Conservation (phyloP, 2,329 filamentous ascomycete genomes). For the Neophaeococcomyces aloes region DNA sequence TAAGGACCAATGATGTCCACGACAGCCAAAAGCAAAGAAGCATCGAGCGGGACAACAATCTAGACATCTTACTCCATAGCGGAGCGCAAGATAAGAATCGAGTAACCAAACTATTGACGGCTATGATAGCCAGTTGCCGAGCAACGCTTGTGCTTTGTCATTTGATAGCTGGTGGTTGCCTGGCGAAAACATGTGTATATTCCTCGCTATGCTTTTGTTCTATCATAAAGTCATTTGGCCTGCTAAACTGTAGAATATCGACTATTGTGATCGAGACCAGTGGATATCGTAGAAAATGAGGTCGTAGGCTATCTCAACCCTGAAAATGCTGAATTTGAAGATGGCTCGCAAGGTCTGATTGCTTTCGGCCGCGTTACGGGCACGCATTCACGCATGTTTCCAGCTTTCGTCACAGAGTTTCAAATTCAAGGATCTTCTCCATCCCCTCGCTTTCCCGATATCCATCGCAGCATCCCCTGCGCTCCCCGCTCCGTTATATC, state of each 20-base stretch:
- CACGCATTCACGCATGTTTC: not conserved
- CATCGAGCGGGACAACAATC: no score
- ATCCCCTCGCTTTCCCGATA: slow-evolving; percentile 7
- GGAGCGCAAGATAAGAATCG: no score
- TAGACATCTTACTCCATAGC: no score
- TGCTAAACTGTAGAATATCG: slow-evolving; percentile 3
- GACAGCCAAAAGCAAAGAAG: no score
- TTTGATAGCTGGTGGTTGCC: no score
- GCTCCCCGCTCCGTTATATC: slow-evolving; percentile 1
- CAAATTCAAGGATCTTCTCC: slow-evolving; percentile 9
- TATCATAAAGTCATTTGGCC: slow-evolving; percentile 8
- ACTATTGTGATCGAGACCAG: not conserved
- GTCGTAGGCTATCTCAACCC: not conserved
- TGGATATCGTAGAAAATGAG: slow-evolving; percentile 1
- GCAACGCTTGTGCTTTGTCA: no score
- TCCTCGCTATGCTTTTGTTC: slow-evolving; percentile 8
- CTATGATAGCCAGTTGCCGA: no score
- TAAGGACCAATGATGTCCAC: no score
- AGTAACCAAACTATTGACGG: no score
- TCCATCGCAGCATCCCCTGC: not conserved
- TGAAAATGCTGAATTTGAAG: slow-evolving; percentile 1
- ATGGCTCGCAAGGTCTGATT: slow-evolving; percentile 2
- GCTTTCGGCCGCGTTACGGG: not conserved
- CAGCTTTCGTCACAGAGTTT: not conserved
- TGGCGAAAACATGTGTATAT: slow-evolving; percentile 1